Percentiles rank a stretch among this genome's conserved stretches.
Evolutionary conservation across 257 asterid species (phyloP).

Genomic region (Solanum etuberosum): DNA sequence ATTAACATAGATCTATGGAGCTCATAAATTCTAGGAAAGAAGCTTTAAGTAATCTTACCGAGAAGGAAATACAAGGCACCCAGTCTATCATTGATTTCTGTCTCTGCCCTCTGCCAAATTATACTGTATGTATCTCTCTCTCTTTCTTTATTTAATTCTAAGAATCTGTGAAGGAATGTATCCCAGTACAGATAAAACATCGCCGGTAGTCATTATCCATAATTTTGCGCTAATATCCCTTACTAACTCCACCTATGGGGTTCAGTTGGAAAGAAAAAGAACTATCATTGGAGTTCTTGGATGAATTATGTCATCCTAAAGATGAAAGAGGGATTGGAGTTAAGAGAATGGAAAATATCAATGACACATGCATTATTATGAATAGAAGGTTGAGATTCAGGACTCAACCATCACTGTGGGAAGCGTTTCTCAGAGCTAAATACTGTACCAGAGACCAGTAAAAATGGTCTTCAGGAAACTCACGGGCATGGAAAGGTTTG

Average conservation of each 20-base stretch:
- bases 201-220: background rate
- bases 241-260: background rate
- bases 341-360: background rate
- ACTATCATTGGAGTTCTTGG: background rate
- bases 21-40: background rate
- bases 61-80: background rate
- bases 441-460: background rate
- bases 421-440: background rate
- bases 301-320: background rate
- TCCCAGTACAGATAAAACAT: background rate
- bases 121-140: background rate
- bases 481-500: background rate
- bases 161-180: background rate
- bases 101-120: background rate
- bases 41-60: background rate
- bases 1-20: background rate
- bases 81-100: background rate
- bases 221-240: background rate
- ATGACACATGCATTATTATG: background rate
- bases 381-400: background rate
- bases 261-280: background rate
- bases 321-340: background rate
- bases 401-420: background rate
- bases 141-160: background rate
- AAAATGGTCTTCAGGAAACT: background rate